Conservation (phyloP, 1,284 basidiomycete species). For the Moesziomyces parantarcticus region DNA sequence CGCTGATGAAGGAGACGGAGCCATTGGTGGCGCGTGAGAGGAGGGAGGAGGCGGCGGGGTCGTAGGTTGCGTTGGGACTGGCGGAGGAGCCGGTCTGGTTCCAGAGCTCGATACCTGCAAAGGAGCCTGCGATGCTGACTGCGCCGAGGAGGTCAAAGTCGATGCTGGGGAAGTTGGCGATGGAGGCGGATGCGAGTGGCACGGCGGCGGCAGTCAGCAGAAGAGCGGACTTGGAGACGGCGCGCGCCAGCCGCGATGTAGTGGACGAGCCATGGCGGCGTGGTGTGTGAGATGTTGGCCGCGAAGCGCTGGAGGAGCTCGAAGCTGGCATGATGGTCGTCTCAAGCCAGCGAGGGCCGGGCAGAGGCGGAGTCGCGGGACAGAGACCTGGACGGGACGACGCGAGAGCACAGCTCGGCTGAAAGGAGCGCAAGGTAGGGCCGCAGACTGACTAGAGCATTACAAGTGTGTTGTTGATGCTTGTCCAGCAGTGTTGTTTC, state of each 20-base stretch:
- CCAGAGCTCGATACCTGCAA: constrained; percentile 58
- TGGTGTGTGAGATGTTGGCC: constrained; percentile 11
- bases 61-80: constrained; percentile 48
- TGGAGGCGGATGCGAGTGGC: constrained; percentile 25
- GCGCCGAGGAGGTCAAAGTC: constrained; percentile 62
- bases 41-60: constrained; percentile 53
- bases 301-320: constrained; percentile 6
- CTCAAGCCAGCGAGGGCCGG: too few relatives aligned
- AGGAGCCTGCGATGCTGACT: constrained; percentile 59
- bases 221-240: constrained; percentile 24
- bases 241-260: constrained; percentile 14
- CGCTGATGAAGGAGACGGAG: constrained; percentile 56
- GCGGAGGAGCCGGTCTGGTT: constrained; percentile 48
- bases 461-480: too few relatives aligned
- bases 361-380: too few relatives aligned
- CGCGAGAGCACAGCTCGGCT: neutral
- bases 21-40: constrained; percentile 60
- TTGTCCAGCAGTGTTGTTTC: too few relatives aligned
- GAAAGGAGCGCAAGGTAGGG: too few relatives aligned
- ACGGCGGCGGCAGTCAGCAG: constrained; percentile 22
- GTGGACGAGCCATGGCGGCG: neutral
- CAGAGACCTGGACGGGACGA: neutral
- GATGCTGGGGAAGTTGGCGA: constrained; percentile 55
- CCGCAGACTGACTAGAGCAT: too few relatives aligned
- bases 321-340: constrained; percentile 6